Evolutionary conservation across 306 rosid genomes (phyloP).

Genomic region (Quercus agrifolia): DNA sequence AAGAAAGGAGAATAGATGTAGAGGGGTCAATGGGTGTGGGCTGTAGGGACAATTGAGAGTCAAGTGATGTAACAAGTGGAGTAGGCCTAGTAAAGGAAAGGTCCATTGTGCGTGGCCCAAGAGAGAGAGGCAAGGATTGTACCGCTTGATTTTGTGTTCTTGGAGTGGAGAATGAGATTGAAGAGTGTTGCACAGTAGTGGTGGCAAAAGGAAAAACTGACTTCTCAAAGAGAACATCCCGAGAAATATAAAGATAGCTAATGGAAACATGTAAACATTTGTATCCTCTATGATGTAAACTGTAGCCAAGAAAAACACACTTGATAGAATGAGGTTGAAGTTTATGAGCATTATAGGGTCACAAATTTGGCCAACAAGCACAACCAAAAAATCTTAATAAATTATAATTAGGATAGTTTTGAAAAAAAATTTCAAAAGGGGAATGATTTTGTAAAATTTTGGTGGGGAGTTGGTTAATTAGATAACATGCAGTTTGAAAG

Average conservation of each 20-base stretch:
- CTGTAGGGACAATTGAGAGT: too few relatives aligned
- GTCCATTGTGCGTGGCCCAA: too few relatives aligned
- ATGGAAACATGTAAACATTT: background rate
- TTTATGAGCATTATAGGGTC: background rate
- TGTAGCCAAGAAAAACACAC: background rate
- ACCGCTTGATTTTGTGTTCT: too few relatives aligned
- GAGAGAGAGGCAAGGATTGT: too few relatives aligned
- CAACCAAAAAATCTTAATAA: background rate
- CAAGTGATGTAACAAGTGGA: too few relatives aligned
- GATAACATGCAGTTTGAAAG: background rate
- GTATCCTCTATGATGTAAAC: background rate
- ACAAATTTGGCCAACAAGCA: background rate
- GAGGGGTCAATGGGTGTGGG: too few relatives aligned
- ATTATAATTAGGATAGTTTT: background rate
- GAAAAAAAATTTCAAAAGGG: background rate
- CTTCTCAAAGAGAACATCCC: background rate
- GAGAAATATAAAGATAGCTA: background rate
- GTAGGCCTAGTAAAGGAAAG: too few relatives aligned
- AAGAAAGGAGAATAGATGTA: too few relatives aligned
- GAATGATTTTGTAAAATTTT: background rate
- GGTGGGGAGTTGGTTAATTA: background rate
- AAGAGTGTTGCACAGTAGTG: too few relatives aligned
- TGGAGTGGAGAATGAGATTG: too few relatives aligned
- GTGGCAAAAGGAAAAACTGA: background rate
- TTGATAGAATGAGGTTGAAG: background rate